Conservation (phyloP, 768 basidiomycete species). For the Tulasnella sp. region DNA sequence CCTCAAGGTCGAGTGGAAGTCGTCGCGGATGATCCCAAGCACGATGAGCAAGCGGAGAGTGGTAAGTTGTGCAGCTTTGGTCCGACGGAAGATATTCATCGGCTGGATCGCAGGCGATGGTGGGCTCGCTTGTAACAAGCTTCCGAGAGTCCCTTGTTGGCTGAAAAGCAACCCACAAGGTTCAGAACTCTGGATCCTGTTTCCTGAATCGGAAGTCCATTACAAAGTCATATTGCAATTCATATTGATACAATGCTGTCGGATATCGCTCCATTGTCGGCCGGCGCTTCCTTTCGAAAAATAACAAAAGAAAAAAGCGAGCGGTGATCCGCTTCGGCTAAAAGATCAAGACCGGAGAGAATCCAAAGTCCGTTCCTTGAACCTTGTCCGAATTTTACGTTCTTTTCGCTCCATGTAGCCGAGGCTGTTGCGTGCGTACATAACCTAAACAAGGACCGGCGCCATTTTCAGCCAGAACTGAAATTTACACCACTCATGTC, state of each 20-base stretch:
- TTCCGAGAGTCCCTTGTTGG: not conserved
- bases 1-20: not conserved
- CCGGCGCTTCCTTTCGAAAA: conserved; percentile 3
- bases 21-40: not conserved
- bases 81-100: not conserved
- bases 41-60: not conserved
- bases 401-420: not conserved
- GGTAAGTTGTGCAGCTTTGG: not conserved
- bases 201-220: conserved; percentile 2
- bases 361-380: not conserved
- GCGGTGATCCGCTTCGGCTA: conserved; percentile 10
- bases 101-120: too few species aligned
- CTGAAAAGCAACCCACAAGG: not conserved
- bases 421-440: conserved; percentile 17
- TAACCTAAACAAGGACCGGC: conserved; percentile 11
- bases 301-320: not conserved
- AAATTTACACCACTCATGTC: conserved; percentile 18
- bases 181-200: not conserved
- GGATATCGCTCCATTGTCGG: not conserved
- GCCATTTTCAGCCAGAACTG: conserved; percentile 13
- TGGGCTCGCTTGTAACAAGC: not conserved
- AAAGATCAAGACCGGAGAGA: conserved; percentile 5
- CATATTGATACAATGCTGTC: not conserved
- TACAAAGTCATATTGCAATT: not conserved
- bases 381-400: conserved; percentile 13